phyloP scores from a whole-genome alignment of 495 filamentous ascomycete species.

The Durotheca rogersii region DNA sequence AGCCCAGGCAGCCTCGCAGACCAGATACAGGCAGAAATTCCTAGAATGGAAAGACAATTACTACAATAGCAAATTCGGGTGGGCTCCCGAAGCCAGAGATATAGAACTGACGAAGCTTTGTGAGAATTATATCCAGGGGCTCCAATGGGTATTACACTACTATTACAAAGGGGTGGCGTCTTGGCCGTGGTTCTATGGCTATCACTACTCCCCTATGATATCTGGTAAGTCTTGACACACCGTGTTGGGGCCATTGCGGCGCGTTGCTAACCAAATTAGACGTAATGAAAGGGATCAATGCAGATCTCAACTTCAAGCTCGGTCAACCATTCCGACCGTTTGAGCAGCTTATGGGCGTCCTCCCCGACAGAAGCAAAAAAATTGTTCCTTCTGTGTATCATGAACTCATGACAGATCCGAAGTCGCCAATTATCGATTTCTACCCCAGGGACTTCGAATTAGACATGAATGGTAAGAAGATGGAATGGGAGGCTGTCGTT shows the following conservation, averaged over 20 bases:
- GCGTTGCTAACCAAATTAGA: conserved; percentile 50
- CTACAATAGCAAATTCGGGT: conserved; percentile 86
- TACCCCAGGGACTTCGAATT: conserved; percentile 97
- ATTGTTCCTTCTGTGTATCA: conserved; percentile 89
- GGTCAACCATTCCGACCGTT: conserved; percentile 93
- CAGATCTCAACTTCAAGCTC: conserved; percentile 86
- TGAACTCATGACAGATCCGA: conserved; percentile 83
- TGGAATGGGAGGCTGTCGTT: conserved; percentile 99
- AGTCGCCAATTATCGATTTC: conserved; percentile 97
- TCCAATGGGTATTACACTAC: conserved; percentile 98
- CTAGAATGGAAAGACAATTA: conserved; percentile 90
- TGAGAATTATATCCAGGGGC: conserved; percentile 95
- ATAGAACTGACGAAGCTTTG: conserved; percentile 78
- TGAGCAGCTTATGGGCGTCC: conserved; percentile 97
- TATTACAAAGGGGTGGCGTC: conserved; percentile 96
- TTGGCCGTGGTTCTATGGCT: conserved; percentile 97
- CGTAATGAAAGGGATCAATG: conserved; percentile 82
- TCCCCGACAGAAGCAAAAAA: conserved; percentile 94
- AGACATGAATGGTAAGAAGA: conserved; percentile 99
- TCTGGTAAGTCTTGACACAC: conserved; percentile 57
- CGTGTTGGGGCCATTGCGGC: neutral
- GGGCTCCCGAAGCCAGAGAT: conserved; percentile 75
- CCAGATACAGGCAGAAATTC: conserved; percentile 85
- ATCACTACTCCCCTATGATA: conserved; percentile 97
- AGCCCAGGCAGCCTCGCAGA: conserved; percentile 70